These are phyloP conservation scores for Candida nemodendra DNA, from an alignment of 805 yeast species.

Conservation along the genomic window DNA sequence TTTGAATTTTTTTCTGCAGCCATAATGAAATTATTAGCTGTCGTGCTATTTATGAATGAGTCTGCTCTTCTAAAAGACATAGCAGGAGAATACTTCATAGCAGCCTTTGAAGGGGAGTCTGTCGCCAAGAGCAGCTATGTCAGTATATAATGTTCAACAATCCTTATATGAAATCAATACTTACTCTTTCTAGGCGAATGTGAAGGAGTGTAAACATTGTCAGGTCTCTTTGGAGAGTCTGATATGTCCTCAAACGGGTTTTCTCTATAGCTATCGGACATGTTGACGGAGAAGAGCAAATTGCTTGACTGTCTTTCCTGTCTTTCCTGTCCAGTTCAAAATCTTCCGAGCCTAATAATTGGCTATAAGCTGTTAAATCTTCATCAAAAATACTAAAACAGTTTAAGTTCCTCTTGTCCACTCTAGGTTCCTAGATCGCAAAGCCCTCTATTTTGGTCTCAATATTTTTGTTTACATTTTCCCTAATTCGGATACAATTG, in stretches of 20 bases:
- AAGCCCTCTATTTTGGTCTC: not conserved
- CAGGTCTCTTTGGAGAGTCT: slow-evolving; percentile 33
- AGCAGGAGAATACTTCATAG: slow-evolving; percentile 43
- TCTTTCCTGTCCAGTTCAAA: no score
- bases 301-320: no score
- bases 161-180: slow-evolving; percentile 3
- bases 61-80: slow-evolving; percentile 37
- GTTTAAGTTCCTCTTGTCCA: no score
- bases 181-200: slow-evolving; percentile 31
- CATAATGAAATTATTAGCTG: slow-evolving; percentile 37
- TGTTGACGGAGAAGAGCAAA: no score
- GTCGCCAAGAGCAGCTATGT: no score
- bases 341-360: no score
- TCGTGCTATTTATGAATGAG: slow-evolving; percentile 31
- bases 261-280: slow-evolving; percentile 8
- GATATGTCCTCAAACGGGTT: slow-evolving; percentile 26
- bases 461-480: slow-evolving; percentile 7
- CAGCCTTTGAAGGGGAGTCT: slow-evolving; percentile 37
- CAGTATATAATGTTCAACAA: slow-evolving; percentile 2
- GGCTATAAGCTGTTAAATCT: no score
- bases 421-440: no score
- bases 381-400: no score
- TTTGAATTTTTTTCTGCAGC: slow-evolving; percentile 40
- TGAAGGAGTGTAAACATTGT: slow-evolving; percentile 29
- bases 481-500: slow-evolving; percentile 9